Evolutionary conservation across 805 yeast genomes (phyloP).

Genomic region (Suhomyces emberorum): DNA sequence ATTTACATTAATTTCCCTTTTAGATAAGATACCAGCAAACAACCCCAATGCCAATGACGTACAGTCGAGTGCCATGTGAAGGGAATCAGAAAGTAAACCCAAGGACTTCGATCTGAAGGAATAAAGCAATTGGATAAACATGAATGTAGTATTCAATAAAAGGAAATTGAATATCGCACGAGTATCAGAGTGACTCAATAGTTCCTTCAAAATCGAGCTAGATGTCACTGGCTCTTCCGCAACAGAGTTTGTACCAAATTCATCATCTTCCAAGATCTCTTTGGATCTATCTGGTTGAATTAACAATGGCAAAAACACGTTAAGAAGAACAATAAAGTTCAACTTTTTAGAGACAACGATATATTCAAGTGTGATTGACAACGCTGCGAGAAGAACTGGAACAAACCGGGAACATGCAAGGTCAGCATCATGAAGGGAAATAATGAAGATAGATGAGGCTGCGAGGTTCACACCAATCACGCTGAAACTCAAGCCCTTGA

Average conservation of each 20-base stretch:
- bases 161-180: slow-evolving; percentile 85
- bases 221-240: neutral
- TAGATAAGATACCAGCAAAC: slow-evolving; percentile 66
- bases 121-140: slow-evolving; percentile 90
- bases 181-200: slow-evolving; percentile 55
- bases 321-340: slow-evolving; percentile 8
- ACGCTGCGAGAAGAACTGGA: slow-evolving; percentile 16
- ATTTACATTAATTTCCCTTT: slow-evolving; percentile 41
- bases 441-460: slow-evolving; percentile 20
- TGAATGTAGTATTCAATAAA: slow-evolving; percentile 81
- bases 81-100: slow-evolving; percentile 86
- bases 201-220: slow-evolving; percentile 23
- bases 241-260: neutral
- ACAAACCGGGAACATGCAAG: slow-evolving; percentile 13
- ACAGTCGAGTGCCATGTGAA: slow-evolving; percentile 96
- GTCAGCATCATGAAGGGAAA: slow-evolving; percentile 23
- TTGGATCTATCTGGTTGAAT: slow-evolving; percentile 17
- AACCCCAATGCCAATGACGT: slow-evolving; percentile 85
- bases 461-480: slow-evolving; percentile 25
- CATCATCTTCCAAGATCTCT: slow-evolving; percentile 4
- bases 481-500: slow-evolving; percentile 11
- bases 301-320: slow-evolving; percentile 17
- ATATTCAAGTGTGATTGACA: slow-evolving; percentile 19
- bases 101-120: slow-evolving; percentile 90
- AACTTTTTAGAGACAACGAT: slow-evolving; percentile 14